Base-by-base conservation (phyloP, 495 filamentous ascomycete species). In the Daldinia loculata region DNA sequence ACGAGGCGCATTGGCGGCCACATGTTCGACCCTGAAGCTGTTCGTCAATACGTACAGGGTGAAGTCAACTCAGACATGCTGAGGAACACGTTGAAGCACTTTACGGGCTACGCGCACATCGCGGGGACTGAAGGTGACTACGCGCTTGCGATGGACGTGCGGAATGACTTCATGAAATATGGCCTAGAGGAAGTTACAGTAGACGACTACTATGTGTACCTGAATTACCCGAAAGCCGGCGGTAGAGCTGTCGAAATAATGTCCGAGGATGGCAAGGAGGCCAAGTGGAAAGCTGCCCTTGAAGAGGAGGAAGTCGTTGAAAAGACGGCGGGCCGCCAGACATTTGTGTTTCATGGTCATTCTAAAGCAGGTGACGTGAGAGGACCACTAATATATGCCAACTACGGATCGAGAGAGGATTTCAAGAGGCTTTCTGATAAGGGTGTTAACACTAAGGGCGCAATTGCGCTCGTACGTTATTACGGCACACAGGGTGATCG, bases 301-400 rank as follows among this genome's bases (percentile, higher is more conserved):
- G 95, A 99, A 72, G 95, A 98, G 80, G 83, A 88, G 29, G 77
- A 83, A 12, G 81, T 83, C 0, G 86, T 86, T 56, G 79, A 83
- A 6, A 82, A 87, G 65, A 77, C 80, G 24, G 78, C 84, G 15
- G 83, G 86, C 58, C 82, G 84, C 61, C 88, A 93, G 70, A 92
- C 91, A 0, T 82, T 83, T 27, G 88, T 87, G 14, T 99, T 97
- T 70, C 95, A 99, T 77, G 95, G 92, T 0, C 91, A 95, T 76
- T 97, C 94, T 12, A 91, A 90, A 73, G 87, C 92, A 7, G 95
- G 95, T 24, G 92, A 94, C 74, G 94, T 95, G 26, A 91, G 86
- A n/a, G 95, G 96, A 0, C 94, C 91, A n/a, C 78, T 99, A 58
- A 87, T 99, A 2, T 99, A 97, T 75, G 96, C 92, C 24, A 97